Percentiles rank a stretch among this genome's conserved stretches.
Evolutionary conservation across 495 filamentous ascomycete genomes (phyloP).

Genomic region (Aeminium ludgeri): DNA sequence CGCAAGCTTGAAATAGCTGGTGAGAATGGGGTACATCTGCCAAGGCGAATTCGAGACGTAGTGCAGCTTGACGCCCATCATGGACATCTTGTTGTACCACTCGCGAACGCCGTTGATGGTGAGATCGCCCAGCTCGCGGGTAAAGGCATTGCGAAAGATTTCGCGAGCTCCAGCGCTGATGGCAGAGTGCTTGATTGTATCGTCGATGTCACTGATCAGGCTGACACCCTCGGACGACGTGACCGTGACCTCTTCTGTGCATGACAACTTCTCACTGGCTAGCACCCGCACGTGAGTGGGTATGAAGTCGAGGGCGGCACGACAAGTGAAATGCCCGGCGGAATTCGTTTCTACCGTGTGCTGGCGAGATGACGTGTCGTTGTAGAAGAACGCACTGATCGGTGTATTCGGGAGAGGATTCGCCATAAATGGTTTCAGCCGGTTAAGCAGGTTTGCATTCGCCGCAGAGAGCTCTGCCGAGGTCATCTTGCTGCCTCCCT

Average conservation of each 20-base stretch:
- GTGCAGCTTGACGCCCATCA: conserved; percentile 69
- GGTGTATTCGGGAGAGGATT: conserved; percentile 54
- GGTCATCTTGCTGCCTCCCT: conserved; percentile 38
- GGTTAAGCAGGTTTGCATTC: conserved; percentile 71
- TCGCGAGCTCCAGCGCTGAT: conserved; percentile 74
- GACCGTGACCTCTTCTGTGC: conserved; percentile 53
- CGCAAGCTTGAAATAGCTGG: conserved; percentile 61
- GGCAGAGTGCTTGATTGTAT: conserved; percentile 92
- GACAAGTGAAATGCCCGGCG: conserved; percentile 65
- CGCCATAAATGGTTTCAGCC: conserved; percentile 75
- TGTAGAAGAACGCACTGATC: conserved; percentile 88
- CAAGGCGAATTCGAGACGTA: conserved; percentile 92
- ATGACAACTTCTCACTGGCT: conserved; percentile 71
- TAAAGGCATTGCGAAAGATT: conserved; percentile 89
- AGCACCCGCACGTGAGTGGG: conserved; percentile 78
- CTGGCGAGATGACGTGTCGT: conserved; percentile 58
- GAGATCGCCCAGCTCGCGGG: conserved; percentile 64
- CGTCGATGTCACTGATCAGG: conserved; percentile 92
- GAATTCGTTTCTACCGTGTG: conserved; percentile 66
- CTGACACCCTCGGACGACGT: conserved; percentile 73
- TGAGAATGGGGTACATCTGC: conserved; percentile 83
- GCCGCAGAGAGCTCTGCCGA: conserved; percentile 58
- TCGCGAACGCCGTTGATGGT: conserved; percentile 71
- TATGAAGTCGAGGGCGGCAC: conserved; percentile 69
- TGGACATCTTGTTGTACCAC: conserved; percentile 60